Base-by-base conservation (phyloP, 1,139 yeast species). In the Yamadazyma atmosphaerica region DNA sequence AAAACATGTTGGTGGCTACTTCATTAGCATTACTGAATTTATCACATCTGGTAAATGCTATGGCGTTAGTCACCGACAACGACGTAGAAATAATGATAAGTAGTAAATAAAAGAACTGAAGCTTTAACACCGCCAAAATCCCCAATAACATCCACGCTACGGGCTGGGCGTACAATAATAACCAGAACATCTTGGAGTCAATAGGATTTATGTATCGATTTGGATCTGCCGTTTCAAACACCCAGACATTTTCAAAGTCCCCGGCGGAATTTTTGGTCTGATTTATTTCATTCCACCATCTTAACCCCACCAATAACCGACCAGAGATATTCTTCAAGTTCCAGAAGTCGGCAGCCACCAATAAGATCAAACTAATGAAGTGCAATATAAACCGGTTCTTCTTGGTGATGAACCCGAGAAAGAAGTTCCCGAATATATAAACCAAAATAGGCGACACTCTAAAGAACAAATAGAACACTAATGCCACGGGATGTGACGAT, bases 301-400 rank as follows among this genome's bases (percentile, higher is more conserved):
- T 74, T 46, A 92, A 72, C 0, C 97, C 98, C 5, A 92, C 98
- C 40, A 92, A 64, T 39, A 87, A 73, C 44, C 98, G 70, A 0
- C 98, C 98, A 12, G 95, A 73, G 12, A 92, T 86, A 59, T 92
- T 92, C 56, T 92, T 92, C 32, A 88, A 81, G 55, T 87, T 85
- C 95, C 97, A 92, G 56, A 92, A 92, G 59, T 92, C 98, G 1
- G 88, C 88, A 0, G 95, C 85, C 21, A 87, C 72, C 22, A 89
- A 67, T 17, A 92, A 65, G 4, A 89, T 79, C 33, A 88, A 81
- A 9, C 81, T 59, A 22, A 92, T 89, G 65, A 92, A 92, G 51
- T 87, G 81, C 35, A 87, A 68, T 9, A 87, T 83, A 55, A 83
- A 85, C 49, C 77, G 73, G 40, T 74, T 74, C 22, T 85, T 58